Evolutionary conservation across 2,329 filamentous ascomycete species (phyloP), one percentile per base, ranked within the genome.

Genomic region (Tolypocladium nubicola): DNA sequence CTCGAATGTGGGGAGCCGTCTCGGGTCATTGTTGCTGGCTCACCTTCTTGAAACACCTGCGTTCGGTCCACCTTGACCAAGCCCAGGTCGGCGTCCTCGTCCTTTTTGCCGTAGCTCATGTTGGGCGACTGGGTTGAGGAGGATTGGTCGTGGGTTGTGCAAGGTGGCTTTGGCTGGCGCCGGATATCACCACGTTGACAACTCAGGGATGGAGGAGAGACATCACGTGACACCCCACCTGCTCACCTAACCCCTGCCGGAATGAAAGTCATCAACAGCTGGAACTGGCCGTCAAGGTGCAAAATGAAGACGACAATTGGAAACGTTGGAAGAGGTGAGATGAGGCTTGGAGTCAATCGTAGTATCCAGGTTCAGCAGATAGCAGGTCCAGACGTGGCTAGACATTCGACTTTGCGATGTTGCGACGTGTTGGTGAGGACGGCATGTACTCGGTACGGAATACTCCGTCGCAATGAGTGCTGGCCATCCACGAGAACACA

Each of bases 41-140:
- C 76, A 97, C 94, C 94, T 87, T 99, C 94, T 80, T 97, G 94
- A 75, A 97, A 97, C 64, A 99, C 94, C 67, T 93, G 91, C 58
- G 93, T 97, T 70, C 95, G 88, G 79, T 99, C 94, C 69, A 97
- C 90, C 83, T 93, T 96, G 81, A 97, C 88, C 79, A 97, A 83
- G 71, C 89, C 87, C 73, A 87, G 84, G 73, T 97, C 93, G 71
- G 87, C 90, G 80, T 99, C 94, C 82, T 97, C 94, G 76, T 99
- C 93, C 82, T 96, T 97, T 80, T 99, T 99, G 80, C 93, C 87
- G 84, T 94, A 96, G 77, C 88, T 94, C 92, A 96, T 96, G 70
- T 66, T 85, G 78, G 76, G 76, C 75, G 68, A 67, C 66, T 68
- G 65, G 66, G 65, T 67, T 63, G 64, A 56, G 58, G 62, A 63